These are phyloP conservation scores for Hemisphaericaspora lyxosophila DNA, from an alignment of 1,139 yeast species.

Conservation along the genomic window DNA sequence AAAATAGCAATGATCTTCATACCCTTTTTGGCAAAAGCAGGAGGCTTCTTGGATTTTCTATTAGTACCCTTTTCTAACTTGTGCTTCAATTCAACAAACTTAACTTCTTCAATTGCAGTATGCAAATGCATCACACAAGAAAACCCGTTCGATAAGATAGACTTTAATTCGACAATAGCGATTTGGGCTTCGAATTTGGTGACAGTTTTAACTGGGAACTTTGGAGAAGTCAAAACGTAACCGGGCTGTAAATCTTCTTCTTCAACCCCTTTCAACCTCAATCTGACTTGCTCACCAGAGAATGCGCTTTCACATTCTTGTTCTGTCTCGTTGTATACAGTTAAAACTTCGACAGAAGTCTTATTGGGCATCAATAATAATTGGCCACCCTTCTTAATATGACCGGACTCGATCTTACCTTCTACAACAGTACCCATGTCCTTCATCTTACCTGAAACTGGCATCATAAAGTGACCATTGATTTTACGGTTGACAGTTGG, in stretches of 20 bases:
- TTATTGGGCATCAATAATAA: slow-evolving; percentile 92
- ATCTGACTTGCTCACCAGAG: slow-evolving; percentile 96
- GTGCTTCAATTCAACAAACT: slow-evolving; percentile 78
- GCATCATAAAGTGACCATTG: slow-evolving; percentile 96
- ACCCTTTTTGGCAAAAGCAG: slow-evolving; percentile 98
- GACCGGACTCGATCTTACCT: slow-evolving; percentile 97
- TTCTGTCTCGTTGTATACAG: slow-evolving; percentile 92
- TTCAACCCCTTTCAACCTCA: slow-evolving; percentile 91
- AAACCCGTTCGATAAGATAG: slow-evolving; percentile 91
- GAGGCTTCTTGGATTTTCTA: slow-evolving; percentile 94
- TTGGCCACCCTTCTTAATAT: slow-evolving; percentile 73
- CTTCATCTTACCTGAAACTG: slow-evolving; percentile 90
- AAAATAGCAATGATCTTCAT: slow-evolving; percentile 95
- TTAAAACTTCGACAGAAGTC: slow-evolving; percentile 74
- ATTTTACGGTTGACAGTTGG: slow-evolving; percentile 80
- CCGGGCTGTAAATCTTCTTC: slow-evolving; percentile 95
- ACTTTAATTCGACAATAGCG: slow-evolving; percentile 93
- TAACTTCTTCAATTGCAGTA: slow-evolving; percentile 96
- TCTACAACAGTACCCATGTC: slow-evolving; percentile 97
- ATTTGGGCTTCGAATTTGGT: slow-evolving; percentile 92
- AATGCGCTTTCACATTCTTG: slow-evolving; percentile 86
- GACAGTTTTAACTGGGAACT: slow-evolving; percentile 88
- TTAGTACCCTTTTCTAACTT: slow-evolving; percentile 95
- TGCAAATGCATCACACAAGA: slow-evolving; percentile 99
- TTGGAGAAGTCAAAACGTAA: slow-evolving; percentile 81